Percentiles rank a stretch among this genome's conserved stretches.
Evolutionary conservation across 192 early-diverging fungal genomes (phyloP).

Genomic region (Mortierella antarctica): DNA sequence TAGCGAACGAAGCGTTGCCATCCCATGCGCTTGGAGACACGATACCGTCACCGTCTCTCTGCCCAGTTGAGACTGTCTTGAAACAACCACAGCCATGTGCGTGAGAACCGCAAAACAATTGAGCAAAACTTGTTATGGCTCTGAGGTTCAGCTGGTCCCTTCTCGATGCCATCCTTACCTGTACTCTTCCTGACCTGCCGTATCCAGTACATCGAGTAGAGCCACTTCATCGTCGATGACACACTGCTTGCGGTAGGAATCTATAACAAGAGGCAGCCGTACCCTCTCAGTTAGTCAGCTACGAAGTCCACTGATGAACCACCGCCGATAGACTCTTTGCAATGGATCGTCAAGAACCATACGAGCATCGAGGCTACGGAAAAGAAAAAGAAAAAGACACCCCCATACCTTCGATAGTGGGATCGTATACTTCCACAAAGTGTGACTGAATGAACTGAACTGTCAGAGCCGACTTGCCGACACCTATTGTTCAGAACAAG

Average conservation of each 20-base stretch:
- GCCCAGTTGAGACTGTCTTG: not conserved
- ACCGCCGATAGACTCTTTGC: no score
- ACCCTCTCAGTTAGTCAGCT: no score
- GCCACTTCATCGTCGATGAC: conserved; percentile 81
- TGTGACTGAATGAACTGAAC: conserved; percentile 86
- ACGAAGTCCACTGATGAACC: no score
- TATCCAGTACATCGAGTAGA: not conserved
- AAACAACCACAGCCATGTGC: not conserved
- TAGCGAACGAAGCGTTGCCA: conserved; percentile 1
- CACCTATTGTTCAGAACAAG: conserved; percentile 51
- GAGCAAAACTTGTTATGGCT: not conserved
- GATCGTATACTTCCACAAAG: conserved; percentile 94
- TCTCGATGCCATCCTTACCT: not conserved
- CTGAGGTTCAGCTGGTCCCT: not conserved
- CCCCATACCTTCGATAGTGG: conserved; percentile 86
- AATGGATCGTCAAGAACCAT: no score
- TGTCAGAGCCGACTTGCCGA: conserved; percentile 85
- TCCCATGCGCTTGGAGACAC: not conserved
- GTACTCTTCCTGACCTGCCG: conserved; percentile 2
- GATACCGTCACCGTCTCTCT: not conserved
- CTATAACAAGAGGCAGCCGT: conserved; percentile 38
- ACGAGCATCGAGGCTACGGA: no score
- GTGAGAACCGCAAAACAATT: not conserved
- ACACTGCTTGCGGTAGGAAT: conserved; percentile 96
- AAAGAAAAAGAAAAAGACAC: no score